phyloP scores from a whole-genome alignment of 495 filamentous ascomycete species.

The Neurospora sp. region DNA sequence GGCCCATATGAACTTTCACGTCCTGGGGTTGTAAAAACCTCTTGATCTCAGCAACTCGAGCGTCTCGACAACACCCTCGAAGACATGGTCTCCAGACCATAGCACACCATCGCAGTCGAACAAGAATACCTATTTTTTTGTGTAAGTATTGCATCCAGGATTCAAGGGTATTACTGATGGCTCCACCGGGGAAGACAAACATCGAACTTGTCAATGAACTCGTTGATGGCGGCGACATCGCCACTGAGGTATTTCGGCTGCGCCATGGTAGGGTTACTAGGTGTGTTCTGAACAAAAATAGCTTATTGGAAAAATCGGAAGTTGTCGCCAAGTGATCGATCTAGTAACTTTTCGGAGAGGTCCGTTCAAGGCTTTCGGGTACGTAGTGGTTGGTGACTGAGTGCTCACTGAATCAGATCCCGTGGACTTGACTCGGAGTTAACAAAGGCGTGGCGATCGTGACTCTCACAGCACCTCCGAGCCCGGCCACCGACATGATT shows the following conservation, averaged over 20 bases:
- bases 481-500: neutral
- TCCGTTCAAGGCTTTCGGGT: neutral
- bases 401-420: neutral
- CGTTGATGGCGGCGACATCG: slow-evolving; percentile 58
- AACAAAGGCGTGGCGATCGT: neutral
- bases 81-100: slow-evolving; percentile 88
- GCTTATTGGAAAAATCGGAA: neutral
- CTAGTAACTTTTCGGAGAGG: neutral
- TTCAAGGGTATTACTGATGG: neutral
- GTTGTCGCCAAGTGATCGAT: neutral
- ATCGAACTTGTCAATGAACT: slow-evolving; percentile 85
- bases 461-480: neutral
- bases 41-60: slow-evolving; percentile 66
- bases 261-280: slow-evolving; percentile 7
- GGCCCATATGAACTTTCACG: neutral
- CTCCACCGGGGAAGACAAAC: slow-evolving; percentile 43
- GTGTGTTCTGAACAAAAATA: neutral
- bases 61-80: slow-evolving; percentile 73
- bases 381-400: neutral
- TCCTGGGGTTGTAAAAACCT: slow-evolving; percentile 38
- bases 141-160: neutral
- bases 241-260: slow-evolving; percentile 70
- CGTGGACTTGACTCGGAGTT: neutral
- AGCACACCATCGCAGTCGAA: slow-evolving; percentile 97
- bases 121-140: slow-evolving; percentile 60